Conservation (phyloP, 345 rosid species). For the Eucalyptus guilfoylei region DNA sequence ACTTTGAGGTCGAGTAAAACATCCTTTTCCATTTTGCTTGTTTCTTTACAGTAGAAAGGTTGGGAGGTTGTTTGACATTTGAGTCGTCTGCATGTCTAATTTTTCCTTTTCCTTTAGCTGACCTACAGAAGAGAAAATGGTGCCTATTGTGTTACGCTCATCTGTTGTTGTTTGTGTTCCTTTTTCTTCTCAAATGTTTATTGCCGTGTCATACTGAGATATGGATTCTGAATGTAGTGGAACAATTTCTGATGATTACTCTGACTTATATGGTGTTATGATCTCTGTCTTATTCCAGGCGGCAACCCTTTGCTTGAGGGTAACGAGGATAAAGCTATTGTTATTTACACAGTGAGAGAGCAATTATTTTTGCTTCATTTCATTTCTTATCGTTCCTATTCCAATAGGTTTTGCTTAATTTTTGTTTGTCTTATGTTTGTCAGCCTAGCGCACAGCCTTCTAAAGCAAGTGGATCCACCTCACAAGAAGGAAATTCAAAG, state of each 20-base stretch:
- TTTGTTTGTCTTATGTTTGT: slow-evolving; percentile 4
- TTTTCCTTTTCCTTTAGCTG: neutral
- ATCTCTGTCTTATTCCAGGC: slow-evolving; percentile 16
- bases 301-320: slow-evolving; percentile 23
- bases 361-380: neutral
- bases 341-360: slow-evolving; percentile 58
- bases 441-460: slow-evolving; percentile 62
- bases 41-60: neutral
- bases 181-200: neutral
- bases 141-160: neutral
- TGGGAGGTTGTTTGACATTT: neutral
- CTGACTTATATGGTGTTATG: neutral
- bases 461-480: slow-evolving; percentile 39
- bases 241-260: slow-evolving; percentile 2
- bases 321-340: slow-evolving; percentile 81
- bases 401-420: neutral
- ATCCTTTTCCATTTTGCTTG: neutral
- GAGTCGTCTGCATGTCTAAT: neutral
- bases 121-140: neutral
- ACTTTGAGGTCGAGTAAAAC: neutral
- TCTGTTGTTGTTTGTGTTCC: neutral
- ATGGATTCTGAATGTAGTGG: neutral
- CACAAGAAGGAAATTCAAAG: slow-evolving; percentile 61
- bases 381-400: neutral
- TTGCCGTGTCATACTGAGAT: neutral